A percentile compares a stretch with the other conserved stretches of the same genome.
These are phyloP conservation scores for Verticillium klebahnii DNA, from an alignment of 2,329 filamentous ascomycete genomes.

Conservation along the genomic window DNA sequence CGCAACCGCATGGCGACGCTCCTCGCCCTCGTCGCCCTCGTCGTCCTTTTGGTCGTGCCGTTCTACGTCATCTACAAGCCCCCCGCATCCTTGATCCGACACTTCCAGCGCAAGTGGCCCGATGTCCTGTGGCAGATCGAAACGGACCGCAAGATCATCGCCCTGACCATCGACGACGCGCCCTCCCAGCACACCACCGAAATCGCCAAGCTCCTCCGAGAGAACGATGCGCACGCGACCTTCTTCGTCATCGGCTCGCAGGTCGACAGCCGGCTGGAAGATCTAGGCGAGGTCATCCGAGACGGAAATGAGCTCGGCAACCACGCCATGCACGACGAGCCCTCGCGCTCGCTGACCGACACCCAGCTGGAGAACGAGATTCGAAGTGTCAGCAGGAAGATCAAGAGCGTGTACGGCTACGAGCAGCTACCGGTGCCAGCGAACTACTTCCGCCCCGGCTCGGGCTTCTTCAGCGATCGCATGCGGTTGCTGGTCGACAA, in stretches of 20 bases:
- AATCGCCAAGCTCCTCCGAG: constrained; percentile 64
- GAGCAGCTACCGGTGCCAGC: constrained; percentile 37
- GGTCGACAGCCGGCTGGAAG: constrained; percentile 50
- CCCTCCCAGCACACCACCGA: constrained; percentile 68
- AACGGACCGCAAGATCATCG: constrained; percentile 60
- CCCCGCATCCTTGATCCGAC: constrained; percentile 63
- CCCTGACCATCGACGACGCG: constrained; percentile 83
- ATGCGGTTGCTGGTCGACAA: constrained; percentile 60
- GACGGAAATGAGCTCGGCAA: constrained; percentile 73
- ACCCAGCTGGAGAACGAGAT: constrained; percentile 61
- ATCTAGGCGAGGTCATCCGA: constrained; percentile 53
- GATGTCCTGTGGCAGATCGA: constrained; percentile 72
- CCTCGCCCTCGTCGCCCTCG: constrained; percentile 31
- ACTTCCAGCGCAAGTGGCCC: constrained; percentile 68
- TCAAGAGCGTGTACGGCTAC: constrained; percentile 52
- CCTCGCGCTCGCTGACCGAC: constrained; percentile 57
- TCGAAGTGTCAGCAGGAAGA: constrained; percentile 54
- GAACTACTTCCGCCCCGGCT: constrained; percentile 78
- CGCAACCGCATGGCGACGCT: constrained; percentile 56
- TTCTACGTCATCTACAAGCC: constrained; percentile 64
- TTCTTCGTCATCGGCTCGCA: constrained; percentile 88
- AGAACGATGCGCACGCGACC: constrained; percentile 67
- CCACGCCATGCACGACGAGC: constrained; percentile 86
- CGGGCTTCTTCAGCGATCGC: constrained; percentile 70
- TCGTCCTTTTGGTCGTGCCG: constrained; percentile 29